Percentiles rank a stretch among this genome's conserved stretches.
Evolutionary conservation across 164 flowering plant species (phyloP).

Genomic region (Vitis rupestris): DNA sequence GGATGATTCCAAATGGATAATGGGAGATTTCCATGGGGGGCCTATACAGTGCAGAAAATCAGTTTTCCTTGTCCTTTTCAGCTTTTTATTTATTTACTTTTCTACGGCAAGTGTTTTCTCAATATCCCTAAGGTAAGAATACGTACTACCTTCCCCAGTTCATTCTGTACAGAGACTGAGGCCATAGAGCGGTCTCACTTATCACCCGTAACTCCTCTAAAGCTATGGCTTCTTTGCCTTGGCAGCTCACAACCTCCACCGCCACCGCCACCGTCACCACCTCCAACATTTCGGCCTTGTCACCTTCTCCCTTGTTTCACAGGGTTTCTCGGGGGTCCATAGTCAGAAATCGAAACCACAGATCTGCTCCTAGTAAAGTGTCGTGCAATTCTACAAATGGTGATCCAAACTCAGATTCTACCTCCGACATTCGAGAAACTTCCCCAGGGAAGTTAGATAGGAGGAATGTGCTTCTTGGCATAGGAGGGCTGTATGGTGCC

Average conservation of each 20-base stretch:
- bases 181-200: no score
- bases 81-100: no score
- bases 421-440: neutral
- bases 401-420: neutral
- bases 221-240: constrained; percentile 22
- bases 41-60: no score
- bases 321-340: constrained; percentile 11
- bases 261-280: neutral
- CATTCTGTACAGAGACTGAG: no score
- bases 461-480: constrained; percentile 47
- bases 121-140: no score
- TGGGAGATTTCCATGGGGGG: no score
- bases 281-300: neutral
- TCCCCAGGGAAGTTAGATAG: constrained; percentile 28
- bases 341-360: neutral
- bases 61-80: no score
- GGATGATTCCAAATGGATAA: no score
- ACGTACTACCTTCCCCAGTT: no score
- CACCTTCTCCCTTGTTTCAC: neutral
- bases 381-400: constrained; percentile 2
- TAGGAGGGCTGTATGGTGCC: constrained; percentile 51
- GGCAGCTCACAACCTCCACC: constrained; percentile 3
- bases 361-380: constrained; percentile 14
- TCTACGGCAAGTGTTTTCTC: no score
- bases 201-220: no score